phyloP scores from a whole-genome alignment of 2,329 filamentous ascomycete species.

The Curvularia sp. region DNA sequence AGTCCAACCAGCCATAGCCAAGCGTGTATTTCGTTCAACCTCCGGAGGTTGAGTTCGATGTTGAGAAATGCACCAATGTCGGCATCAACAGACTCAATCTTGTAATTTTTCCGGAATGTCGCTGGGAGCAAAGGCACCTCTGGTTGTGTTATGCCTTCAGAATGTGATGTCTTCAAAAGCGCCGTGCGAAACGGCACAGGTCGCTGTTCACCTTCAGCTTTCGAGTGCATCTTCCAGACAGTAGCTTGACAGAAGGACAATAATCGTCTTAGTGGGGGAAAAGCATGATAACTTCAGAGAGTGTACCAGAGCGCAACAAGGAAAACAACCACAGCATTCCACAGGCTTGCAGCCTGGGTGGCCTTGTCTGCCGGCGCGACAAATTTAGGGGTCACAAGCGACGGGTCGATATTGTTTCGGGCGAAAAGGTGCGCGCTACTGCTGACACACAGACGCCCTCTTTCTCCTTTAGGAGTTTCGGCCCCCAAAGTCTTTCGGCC shows the following conservation, averaged over 20 bases:
- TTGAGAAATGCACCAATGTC: constrained; percentile 27
- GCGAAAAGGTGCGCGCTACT: neutral
- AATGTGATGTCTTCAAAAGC: constrained; percentile 7
- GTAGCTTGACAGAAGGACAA: neutral
- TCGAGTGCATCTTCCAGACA: neutral
- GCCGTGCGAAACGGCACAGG: constrained; percentile 23
- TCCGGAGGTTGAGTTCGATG: constrained; percentile 23
- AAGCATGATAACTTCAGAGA: neutral
- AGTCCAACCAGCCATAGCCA: constrained; percentile 33
- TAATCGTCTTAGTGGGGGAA: neutral
- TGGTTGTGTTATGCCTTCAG: constrained; percentile 1
- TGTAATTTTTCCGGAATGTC: constrained; percentile 27
- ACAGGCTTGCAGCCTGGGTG: neutral
- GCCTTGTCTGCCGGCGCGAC: neutral
- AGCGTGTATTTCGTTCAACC: constrained; percentile 27
- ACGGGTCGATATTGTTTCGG: neutral
- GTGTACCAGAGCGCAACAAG: neutral
- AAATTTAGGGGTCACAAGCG: neutral
- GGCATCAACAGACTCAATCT: constrained; percentile 21
- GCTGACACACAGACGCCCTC: constrained; percentile 2
- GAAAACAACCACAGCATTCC: neutral
- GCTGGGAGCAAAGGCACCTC: constrained; percentile 22
- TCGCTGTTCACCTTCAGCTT: neutral
- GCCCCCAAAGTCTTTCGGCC: constrained; percentile 16
- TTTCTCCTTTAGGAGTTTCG: constrained; percentile 10